These are phyloP conservation scores for Physcia stellaris DNA, from an alignment of 495 filamentous ascomycete species.

Conservation along the genomic window DNA sequence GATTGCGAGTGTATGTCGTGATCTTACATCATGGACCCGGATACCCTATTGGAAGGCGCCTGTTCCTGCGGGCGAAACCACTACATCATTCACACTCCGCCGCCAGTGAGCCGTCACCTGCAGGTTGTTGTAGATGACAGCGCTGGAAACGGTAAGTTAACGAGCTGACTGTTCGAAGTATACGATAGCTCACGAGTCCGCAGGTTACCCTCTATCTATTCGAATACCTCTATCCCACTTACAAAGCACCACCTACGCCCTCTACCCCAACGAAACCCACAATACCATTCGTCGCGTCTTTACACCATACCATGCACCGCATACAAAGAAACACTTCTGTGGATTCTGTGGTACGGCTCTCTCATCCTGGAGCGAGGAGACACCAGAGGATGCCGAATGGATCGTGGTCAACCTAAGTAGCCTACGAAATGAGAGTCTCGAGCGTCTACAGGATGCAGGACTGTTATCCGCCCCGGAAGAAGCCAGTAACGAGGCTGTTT, in stretches of 20 bases:
- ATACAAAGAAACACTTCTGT: conserved; percentile 65
- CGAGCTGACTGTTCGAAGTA: not conserved
- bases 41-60: conserved; percentile 49
- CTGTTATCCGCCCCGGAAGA: conserved; percentile 38
- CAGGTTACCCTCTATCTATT: conserved; percentile 31
- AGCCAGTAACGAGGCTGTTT: conserved; percentile 7
- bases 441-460: conserved; percentile 51
- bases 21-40: conserved; percentile 37
- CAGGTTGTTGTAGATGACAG: conserved; percentile 58
- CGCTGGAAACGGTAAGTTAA: conserved; percentile 44
- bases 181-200: not conserved
- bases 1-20: too few relatives aligned
- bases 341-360: conserved; percentile 80
- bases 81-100: conserved; percentile 59
- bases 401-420: conserved; percentile 65
- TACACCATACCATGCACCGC: conserved; percentile 41
- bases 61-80: conserved; percentile 79
- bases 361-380: conserved; percentile 64
- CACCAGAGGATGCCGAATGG: conserved; percentile 52
- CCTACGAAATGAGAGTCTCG: conserved; percentile 49
- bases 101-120: conserved; percentile 36
- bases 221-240: conserved; percentile 69
- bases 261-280: conserved; percentile 67
- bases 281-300: conserved; percentile 57
- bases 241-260: conserved; percentile 53